Conservation (phyloP, 805 yeast species). For the Starmerella stigmatis region DNA sequence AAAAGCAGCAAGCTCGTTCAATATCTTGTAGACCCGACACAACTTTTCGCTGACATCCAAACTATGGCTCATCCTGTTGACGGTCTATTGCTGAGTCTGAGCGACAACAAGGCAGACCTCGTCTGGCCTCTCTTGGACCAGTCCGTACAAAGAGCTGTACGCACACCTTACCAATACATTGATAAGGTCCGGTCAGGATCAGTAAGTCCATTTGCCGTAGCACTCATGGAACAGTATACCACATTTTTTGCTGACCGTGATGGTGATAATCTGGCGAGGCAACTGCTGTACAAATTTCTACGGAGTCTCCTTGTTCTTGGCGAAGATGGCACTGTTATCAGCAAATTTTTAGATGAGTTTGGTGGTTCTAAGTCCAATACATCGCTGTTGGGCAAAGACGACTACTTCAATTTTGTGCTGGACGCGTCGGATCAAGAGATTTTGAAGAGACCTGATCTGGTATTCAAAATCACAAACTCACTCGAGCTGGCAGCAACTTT, state of each 20-base stretch:
- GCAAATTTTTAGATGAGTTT: not conserved
- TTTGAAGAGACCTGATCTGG: constrained; percentile 18
- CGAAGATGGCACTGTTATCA: constrained; percentile 13
- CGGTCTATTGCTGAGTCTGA: constrained; percentile 45
- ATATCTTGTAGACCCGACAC: constrained; percentile 41
- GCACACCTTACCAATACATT: constrained; percentile 74
- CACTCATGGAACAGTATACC: constrained; percentile 48
- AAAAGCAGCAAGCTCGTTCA: constrained; percentile 44
- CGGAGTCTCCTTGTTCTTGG: constrained; percentile 22
- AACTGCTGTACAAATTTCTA: constrained; percentile 18
- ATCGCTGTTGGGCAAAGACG: constrained; percentile 9
- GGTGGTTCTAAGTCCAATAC: not conserved
- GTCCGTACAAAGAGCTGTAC: constrained; percentile 55
- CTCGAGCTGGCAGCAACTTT: constrained; percentile 24
- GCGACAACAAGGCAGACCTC: constrained; percentile 19
- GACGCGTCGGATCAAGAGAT: constrained; percentile 14
- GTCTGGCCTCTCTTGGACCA: constrained; percentile 67
- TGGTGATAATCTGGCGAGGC: constrained; percentile 11
- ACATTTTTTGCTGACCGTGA: constrained; percentile 8
- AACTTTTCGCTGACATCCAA: constrained; percentile 38
- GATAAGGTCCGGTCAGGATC: constrained; percentile 39
- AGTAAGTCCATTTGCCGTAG: constrained; percentile 48
- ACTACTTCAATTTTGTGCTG: constrained; percentile 24
- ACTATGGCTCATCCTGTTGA: constrained; percentile 45
- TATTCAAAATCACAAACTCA: constrained; percentile 21